Base-by-base conservation (phyloP, 2,329 filamentous ascomycete genomes). In the Beauveria bassiana region DNA sequence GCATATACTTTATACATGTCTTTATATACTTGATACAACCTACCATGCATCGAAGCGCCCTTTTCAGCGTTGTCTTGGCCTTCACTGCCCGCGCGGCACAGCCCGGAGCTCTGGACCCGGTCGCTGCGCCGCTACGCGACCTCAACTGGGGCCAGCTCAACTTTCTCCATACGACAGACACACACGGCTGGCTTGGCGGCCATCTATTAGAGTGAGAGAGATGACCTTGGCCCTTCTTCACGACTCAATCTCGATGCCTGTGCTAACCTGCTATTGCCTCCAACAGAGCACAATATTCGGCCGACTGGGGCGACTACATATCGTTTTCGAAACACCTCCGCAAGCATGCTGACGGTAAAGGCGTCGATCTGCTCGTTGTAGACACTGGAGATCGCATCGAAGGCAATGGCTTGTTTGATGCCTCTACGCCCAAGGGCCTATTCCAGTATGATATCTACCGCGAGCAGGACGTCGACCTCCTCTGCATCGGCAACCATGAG, bases 281-380 rank as follows among this genome's bases (percentile, higher is more conserved):
- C 3, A 47, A 31, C 64, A 91, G 89, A 77, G 82, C 91, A 3
- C 93, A 95, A 63, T 99, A 96, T 75, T 93, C 91, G 7, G 93
- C 91, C 52, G 95, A 99, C 74, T 98, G 95, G 92, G 95, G 95
- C 62, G 95, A 99, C 76, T 99, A 98, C 74, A 83, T 98, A 68
- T 97, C 93, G 7, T 97, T 99, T 71, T 86, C 92, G 40, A 80
- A 88, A 42, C 91, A 93, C 71, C 85, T 99, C 80, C 88, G 85
- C 61, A 82, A 86, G 66, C 87, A 85, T 70, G 91, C 92, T 61
- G 90, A 97, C 70, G 83, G 86, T 1, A 81, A 87, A 59, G 92
- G 91, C 50, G 85, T 84, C 31, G 95, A 99, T 72, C 78, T 99
- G 18, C 78, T 99, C n/a, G 79, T 99, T n/a, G 79, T 99, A 65